Base-by-base conservation (phyloP, 108 stramenopile species). In the Hondaea fermentalgiana region DNA sequence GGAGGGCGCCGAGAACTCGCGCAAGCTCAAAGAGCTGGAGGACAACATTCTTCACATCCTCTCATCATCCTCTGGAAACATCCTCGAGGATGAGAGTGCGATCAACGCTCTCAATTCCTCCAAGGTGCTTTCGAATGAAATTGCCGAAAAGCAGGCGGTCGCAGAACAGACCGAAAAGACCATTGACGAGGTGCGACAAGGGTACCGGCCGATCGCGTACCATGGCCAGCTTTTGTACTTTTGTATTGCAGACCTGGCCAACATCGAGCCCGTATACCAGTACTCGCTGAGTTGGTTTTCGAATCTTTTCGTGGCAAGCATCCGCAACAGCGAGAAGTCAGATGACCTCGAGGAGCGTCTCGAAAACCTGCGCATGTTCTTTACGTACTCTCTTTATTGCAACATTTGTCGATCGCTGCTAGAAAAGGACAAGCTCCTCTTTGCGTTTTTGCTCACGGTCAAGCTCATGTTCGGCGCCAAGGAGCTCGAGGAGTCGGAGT, bases 191-290 rank as follows among this genome's bases (percentile, higher is more conserved):
- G 91, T 71, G 19, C 92, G 94, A 3, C 93, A 93, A 35, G 69
- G 88, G 43, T 94, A 94, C 87, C 89, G 90, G 17, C 92, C 93
- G 12, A 92, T 94, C 23, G 94, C 94, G 17, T 90, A 59, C 4
- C 89, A 93, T 45, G 93, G 91, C 5, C 83, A 90, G 45, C 90
- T 92, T 25, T 92, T 94, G 53, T 94, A 93, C 76, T 94, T 94
- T 87, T 91, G 91, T 43, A 92, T 93, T 60, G 93, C 92, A 23
- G 90, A 91, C 35, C 72, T 94, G 64, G 92, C 91, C 90, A 64
- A 89, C 60, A 58, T 94, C 28, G 94, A 94, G 72, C 94, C 94
- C 5, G 93, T 94, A 92, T 94, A 94, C 89, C 93, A 94, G 60
- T 94, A 94, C 88, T 92, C 91, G 45, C 58, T 94, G 10, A 87